A percentile compares a stretch with the other conserved stretches of the same genome.
Evolutionary conservation across 2,329 filamentous ascomycete genomes (phyloP).

Genomic region (Cladosporium phlei): DNA sequence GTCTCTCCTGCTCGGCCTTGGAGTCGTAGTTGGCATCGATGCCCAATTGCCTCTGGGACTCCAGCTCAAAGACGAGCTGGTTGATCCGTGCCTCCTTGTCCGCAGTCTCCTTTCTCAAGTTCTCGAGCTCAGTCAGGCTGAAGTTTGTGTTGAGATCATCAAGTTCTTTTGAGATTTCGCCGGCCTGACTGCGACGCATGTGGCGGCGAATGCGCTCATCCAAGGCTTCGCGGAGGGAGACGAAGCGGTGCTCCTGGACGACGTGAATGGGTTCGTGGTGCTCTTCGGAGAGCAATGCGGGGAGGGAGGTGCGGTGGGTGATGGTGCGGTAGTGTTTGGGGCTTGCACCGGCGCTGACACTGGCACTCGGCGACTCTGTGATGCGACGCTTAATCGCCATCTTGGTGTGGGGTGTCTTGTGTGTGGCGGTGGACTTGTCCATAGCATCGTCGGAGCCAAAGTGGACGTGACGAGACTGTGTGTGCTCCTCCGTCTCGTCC

Average conservation of each 20-base stretch:
- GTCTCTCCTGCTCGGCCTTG: constrained; percentile 31
- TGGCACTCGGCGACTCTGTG: constrained; percentile 26
- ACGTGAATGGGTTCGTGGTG: constrained; percentile 17
- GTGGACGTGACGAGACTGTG: constrained; percentile 25
- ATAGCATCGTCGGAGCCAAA: constrained; percentile 24
- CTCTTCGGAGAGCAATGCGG: constrained; percentile 23
- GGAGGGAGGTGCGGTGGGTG: constrained; percentile 31
- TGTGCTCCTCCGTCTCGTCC: constrained; percentile 14
- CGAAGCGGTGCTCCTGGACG: constrained; percentile 28
- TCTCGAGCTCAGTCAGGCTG: constrained; percentile 28
- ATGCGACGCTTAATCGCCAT: constrained; percentile 29
- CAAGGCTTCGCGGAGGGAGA: constrained; percentile 29
- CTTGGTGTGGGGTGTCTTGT: constrained; percentile 31
- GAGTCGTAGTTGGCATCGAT: constrained; percentile 36
- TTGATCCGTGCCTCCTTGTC: constrained; percentile 31
- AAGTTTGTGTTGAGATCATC: constrained; percentile 22
- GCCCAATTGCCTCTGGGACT: constrained; percentile 35
- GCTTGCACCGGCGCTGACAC: not conserved
- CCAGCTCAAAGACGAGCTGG: constrained; percentile 33
- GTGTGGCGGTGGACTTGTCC: constrained; percentile 25
- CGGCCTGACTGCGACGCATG: constrained; percentile 36
- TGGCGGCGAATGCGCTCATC: constrained; percentile 33
- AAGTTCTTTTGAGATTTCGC: constrained; percentile 28
- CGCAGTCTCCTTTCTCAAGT: constrained; percentile 34
- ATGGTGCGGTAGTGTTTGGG: constrained; percentile 22